phyloP scores from a whole-genome alignment of 2,329 filamentous ascomycete species.

The Metarhizium sp. region DNA sequence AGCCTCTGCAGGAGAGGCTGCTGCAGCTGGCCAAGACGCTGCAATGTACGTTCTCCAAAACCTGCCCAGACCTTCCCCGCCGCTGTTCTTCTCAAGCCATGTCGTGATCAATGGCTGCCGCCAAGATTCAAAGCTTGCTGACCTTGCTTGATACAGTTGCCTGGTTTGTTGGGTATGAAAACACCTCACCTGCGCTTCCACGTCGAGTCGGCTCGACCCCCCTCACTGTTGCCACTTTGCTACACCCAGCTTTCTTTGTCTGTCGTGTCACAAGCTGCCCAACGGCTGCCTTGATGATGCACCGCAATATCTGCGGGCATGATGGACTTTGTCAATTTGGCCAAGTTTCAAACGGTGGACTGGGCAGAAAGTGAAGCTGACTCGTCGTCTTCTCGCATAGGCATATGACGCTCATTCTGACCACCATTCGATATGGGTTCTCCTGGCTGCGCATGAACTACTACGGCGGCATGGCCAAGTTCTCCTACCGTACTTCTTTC shows the following conservation, averaged over 20 bases:
- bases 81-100: neutral
- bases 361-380: constrained; percentile 5
- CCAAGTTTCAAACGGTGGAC: neutral
- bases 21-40: constrained; percentile 76
- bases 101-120: neutral
- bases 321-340: neutral
- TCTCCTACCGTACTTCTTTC: constrained; percentile 87
- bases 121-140: constrained; percentile 16
- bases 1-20: constrained; percentile 67
- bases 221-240: neutral
- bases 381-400: constrained; percentile 34
- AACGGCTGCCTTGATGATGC: neutral
- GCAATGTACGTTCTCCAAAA: constrained; percentile 60
- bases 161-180: constrained; percentile 72
- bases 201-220: neutral
- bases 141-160: constrained; percentile 44
- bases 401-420: constrained; percentile 77
- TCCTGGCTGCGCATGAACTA: constrained; percentile 88
- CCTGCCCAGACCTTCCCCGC: neutral
- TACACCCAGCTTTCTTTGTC: neutral
- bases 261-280: neutral
- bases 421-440: constrained; percentile 71
- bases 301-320: neutral
- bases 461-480: constrained; percentile 64
- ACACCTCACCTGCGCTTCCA: constrained; percentile 11